Percentiles rank a stretch among this genome's conserved stretches.
Conservation (phyloP, 305 asterid genomes). For the Fraxinus dipetala region DNA sequence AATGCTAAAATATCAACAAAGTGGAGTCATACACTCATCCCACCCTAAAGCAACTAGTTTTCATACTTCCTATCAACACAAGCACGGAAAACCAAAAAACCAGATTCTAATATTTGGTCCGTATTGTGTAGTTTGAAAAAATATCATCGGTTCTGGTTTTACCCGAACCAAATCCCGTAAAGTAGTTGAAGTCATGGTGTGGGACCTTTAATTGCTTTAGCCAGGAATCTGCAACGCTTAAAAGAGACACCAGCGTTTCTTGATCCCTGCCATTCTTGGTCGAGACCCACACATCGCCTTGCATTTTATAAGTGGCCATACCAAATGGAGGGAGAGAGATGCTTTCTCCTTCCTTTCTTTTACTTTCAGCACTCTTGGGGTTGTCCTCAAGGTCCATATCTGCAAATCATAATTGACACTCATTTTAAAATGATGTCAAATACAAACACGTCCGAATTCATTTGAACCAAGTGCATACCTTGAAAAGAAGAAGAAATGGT, state of each 20-base stretch:
- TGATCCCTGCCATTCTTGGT: slow-evolving; percentile 60
- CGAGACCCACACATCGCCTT: slow-evolving; percentile 80
- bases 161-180: slow-evolving; percentile 56
- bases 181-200: slow-evolving; percentile 93
- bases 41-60: slow-evolving; percentile 16
- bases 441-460: neutral
- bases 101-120: slow-evolving; percentile 1
- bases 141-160: neutral
- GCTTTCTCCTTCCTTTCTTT: slow-evolving; percentile 50
- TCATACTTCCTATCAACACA: slow-evolving; percentile 6
- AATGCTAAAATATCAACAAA: neutral
- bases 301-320: slow-evolving; percentile 88
- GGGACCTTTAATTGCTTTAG: slow-evolving; percentile 87
- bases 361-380: slow-evolving; percentile 28
- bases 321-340: slow-evolving; percentile 84
- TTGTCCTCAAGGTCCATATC: slow-evolving; percentile 61
- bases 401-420: slow-evolving; percentile 17
- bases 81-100: slow-evolving; percentile 7
- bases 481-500: slow-evolving; percentile 94
- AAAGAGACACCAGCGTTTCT: slow-evolving; percentile 59
- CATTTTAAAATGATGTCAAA: neutral
- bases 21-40: slow-evolving; percentile 4
- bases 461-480: slow-evolving; percentile 41
- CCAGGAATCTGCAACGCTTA: slow-evolving; percentile 92
- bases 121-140: neutral